A percentile compares a stretch with the other conserved stretches of the same genome.
phyloP scores from a whole-genome alignment of 2,329 filamentous ascomycete species.

The Diaporthe velutina region DNA sequence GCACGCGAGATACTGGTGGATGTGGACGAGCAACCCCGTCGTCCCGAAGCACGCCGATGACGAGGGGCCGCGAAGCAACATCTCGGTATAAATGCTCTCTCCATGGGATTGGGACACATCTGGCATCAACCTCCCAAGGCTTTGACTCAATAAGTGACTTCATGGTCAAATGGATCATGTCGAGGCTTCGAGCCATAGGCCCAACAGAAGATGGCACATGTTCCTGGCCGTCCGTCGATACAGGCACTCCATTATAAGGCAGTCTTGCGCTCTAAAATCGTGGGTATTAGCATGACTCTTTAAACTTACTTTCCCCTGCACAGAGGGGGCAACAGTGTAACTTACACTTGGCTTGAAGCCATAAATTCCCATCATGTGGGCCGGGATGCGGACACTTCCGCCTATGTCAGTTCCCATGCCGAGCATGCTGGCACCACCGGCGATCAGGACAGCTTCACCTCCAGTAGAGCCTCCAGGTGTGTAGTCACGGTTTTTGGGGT shows the following conservation, averaged over 20 bases:
- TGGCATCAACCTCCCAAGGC: constrained; percentile 68
- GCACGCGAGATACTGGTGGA: constrained; percentile 62
- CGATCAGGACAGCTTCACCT: constrained; percentile 57
- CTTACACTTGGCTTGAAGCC: constrained; percentile 61
- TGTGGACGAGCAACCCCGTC: constrained; percentile 68
- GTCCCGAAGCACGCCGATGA: constrained; percentile 63
- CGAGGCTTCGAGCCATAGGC: constrained; percentile 66
- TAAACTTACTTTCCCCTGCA: too few species aligned
- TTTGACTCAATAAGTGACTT: constrained; percentile 59
- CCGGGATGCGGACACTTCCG: constrained; percentile 63
- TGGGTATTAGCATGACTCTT: too few species aligned
- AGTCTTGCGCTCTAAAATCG: constrained; percentile 65
- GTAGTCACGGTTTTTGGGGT: constrained; percentile 56
- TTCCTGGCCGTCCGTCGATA: constrained; percentile 74
- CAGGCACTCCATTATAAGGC: constrained; percentile 69
- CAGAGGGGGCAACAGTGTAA: too few species aligned
- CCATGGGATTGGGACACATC: constrained; percentile 67
- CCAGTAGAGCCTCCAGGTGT: constrained; percentile 56
- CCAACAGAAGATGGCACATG: constrained; percentile 74
- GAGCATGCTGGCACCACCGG: constrained; percentile 55
- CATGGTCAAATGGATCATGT: constrained; percentile 63
- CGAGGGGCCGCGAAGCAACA: constrained; percentile 56
- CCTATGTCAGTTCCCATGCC: constrained; percentile 67
- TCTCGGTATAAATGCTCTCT: constrained; percentile 57
- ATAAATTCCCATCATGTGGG: constrained; percentile 61